phyloP scores from a whole-genome alignment of 2,329 filamentous ascomycete species.

The Fusarium oligoseptatum region DNA sequence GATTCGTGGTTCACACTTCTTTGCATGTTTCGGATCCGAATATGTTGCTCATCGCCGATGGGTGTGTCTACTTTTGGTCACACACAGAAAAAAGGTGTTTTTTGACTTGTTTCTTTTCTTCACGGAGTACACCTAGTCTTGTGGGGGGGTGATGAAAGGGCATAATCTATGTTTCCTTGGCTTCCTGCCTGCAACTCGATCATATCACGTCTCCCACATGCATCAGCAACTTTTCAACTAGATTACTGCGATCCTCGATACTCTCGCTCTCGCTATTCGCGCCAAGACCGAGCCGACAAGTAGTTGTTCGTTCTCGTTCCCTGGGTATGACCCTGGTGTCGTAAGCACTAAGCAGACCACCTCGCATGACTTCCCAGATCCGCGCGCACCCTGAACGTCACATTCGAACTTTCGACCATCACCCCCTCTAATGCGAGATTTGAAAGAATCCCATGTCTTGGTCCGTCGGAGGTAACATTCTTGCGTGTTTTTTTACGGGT shows the following conservation, averaged over 20 bases:
- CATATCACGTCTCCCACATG: slow-evolving; percentile 17
- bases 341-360: slow-evolving; percentile 32
- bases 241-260: background rate
- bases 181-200: slow-evolving; percentile 9
- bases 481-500: background rate
- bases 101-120: background rate
- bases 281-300: background rate
- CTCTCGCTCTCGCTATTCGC: background rate
- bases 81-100: background rate
- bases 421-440: slow-evolving; percentile 21
- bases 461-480: background rate
- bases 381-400: slow-evolving; percentile 22
- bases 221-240: background rate
- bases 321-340: background rate
- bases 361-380: slow-evolving; percentile 7
- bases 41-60: background rate
- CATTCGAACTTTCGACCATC: slow-evolving; percentile 17
- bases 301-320: background rate
- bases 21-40: slow-evolving; percentile 22
- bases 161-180: background rate
- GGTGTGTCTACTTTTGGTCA: slow-evolving; percentile 7
- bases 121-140: background rate
- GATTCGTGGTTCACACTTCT: background rate
- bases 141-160: background rate
- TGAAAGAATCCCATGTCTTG: slow-evolving; percentile 20